A percentile compares a stretch with the other conserved stretches of the same genome.
Conservation (phyloP, 768 basidiomycete species). For the Russula dissimulans region DNA sequence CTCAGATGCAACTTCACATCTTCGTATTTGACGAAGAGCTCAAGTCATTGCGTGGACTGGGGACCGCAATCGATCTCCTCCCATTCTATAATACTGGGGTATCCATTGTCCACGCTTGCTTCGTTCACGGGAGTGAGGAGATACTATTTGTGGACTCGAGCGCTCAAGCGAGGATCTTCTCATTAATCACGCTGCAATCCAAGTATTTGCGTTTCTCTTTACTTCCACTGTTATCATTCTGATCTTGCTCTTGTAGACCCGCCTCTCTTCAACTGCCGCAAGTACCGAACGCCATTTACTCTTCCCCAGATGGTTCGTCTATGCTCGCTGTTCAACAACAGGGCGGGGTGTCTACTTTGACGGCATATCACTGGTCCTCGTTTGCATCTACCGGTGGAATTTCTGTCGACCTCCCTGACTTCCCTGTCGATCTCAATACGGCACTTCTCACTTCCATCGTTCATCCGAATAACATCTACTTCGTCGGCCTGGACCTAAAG, state of each 20-base stretch:
- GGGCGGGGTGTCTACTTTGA: slow-evolving; percentile 18
- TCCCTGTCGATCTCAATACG: slow-evolving; percentile 18
- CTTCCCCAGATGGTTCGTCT: slow-evolving; percentile 49
- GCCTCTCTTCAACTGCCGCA: slow-evolving; percentile 34
- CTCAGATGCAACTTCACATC: slow-evolving; percentile 33
- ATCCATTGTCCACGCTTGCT: slow-evolving; percentile 32
- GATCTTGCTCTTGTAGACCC: slow-evolving; percentile 28
- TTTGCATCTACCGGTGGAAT: slow-evolving; percentile 45
- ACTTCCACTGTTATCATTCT: not conserved
- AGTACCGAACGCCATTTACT: slow-evolving; percentile 31
- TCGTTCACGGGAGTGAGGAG: slow-evolving; percentile 46
- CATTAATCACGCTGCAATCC: slow-evolving; percentile 44
- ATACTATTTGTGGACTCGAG: slow-evolving; percentile 40
- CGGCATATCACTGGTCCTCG: slow-evolving; percentile 46
- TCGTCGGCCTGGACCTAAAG: slow-evolving; percentile 33
- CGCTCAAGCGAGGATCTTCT: slow-evolving; percentile 40
- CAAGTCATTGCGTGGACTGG: slow-evolving; percentile 33
- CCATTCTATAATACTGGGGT: slow-evolving; percentile 33
- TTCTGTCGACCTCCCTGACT: slow-evolving; percentile 26
- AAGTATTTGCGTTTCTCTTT: slow-evolving; percentile 27
- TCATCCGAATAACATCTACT: slow-evolving; percentile 33
- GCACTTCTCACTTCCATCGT: slow-evolving; percentile 38
- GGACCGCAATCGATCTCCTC: slow-evolving; percentile 33
- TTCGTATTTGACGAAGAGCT: slow-evolving; percentile 41
- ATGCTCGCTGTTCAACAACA: slow-evolving; percentile 30